Evolutionary conservation across 305 asterid species (phyloP), one percentile per base, ranked within the genome.

Genomic region (Vinca major): DNA sequence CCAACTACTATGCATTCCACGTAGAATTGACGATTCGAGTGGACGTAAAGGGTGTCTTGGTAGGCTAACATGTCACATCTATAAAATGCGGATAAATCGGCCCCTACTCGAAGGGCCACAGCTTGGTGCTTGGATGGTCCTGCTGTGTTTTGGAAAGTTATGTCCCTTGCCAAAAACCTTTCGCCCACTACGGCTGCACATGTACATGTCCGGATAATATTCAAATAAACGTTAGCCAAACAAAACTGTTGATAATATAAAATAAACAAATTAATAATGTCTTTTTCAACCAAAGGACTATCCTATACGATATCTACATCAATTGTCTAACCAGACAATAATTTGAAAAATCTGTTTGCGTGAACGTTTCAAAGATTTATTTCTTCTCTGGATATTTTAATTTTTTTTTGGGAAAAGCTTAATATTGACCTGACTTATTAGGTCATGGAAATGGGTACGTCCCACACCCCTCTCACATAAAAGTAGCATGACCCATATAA

Each of bases 51-150:
- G 0, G 89, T 75, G 80, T 92, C 98, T 62, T 92, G 98, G 69
- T 88, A 84, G 1, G 86, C 98, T 0, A 88, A 52, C 5, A 92
- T 71, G 73, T 86, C 95, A 36, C 98, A 92, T 6, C 71, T 40
- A 63, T 89, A 89, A 74, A 92, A 92, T 21, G 96, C 98, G 0
- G 96, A 84, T 2, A 88, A 62, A 43, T 92, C 98, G 2, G 95
- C 76, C 4, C 96, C 96, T 3, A 84, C 95, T 0, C 98, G 92
- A 12, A 92, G 89, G 1, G 98, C 96, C 56, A 92, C 98, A 3
- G 98, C 98, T 52, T 92, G 98, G 81, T 92, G 96, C 78, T 88
- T 88, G 0, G 85, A 74, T 0, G 92, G 79, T 12, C 98, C 98
- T 2, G 98, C 98, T 3, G 96, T 82, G 87, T 92, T 92, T 54